These are phyloP conservation scores for Groenewaldozyma auringiensis DNA, from an alignment of 1,139 yeast species.

Conservation along the genomic window DNA sequence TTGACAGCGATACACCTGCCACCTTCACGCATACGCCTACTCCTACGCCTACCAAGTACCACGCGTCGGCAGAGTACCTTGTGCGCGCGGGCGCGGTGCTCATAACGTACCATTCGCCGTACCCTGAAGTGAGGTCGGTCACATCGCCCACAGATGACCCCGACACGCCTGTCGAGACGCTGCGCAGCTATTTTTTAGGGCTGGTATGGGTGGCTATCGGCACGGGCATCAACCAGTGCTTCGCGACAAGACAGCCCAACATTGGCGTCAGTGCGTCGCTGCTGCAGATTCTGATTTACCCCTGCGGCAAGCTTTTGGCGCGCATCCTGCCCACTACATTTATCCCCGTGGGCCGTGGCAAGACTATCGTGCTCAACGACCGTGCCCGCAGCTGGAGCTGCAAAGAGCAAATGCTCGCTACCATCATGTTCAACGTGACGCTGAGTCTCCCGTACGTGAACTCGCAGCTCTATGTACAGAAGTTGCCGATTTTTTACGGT, in stretches of 20 bases:
- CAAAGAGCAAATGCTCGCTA: constrained; percentile 60
- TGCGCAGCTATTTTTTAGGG: constrained; percentile 49
- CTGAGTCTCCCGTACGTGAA: constrained; percentile 35
- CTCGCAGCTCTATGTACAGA: constrained; percentile 36
- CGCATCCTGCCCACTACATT: constrained; percentile 1
- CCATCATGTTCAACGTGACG: constrained; percentile 25
- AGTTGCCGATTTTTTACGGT: constrained; percentile 35
- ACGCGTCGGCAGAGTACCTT: not conserved
- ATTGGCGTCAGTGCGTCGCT: constrained; percentile 41
- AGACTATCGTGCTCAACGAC: constrained; percentile 37
- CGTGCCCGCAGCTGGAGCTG: constrained; percentile 59
- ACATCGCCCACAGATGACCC: constrained; percentile 42
- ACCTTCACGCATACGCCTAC: not conserved
- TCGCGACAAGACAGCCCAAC: constrained; percentile 47
- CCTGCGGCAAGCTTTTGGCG: constrained; percentile 40
- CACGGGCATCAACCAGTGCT: constrained; percentile 50
- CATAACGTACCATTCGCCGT: constrained; percentile 41
- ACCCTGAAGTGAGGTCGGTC: constrained; percentile 44
- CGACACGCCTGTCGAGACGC: constrained; percentile 41
- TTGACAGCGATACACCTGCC: not conserved
- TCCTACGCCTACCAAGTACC: not conserved
- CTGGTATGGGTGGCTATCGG: constrained; percentile 49
- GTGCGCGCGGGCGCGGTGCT: constrained; percentile 32
- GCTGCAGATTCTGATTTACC: constrained; percentile 51
- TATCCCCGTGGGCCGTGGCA: not conserved